phyloP scores from a whole-genome alignment of 352 stramenopile species.

The Elongisporangium anandrum region DNA sequence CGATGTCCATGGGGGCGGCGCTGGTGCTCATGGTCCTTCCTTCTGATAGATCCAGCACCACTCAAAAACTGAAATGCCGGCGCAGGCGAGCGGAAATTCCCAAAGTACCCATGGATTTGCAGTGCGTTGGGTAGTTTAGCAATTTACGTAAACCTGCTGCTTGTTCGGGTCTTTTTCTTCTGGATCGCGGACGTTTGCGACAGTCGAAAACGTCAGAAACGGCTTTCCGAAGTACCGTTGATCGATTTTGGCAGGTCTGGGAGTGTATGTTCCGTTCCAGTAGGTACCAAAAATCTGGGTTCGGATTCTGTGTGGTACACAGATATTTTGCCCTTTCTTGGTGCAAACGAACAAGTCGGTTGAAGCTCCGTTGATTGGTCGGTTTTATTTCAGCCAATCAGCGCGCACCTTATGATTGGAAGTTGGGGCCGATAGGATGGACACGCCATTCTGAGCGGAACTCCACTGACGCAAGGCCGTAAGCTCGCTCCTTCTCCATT shows the following conservation, averaged over 20 bases:
- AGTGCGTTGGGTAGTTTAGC: background rate
- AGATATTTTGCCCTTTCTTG: background rate
- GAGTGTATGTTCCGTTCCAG: background rate
- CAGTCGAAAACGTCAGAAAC: background rate
- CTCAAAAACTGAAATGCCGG: conserved; percentile 1
- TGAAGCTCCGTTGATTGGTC: background rate
- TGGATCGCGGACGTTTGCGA: background rate
- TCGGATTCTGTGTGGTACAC: background rate
- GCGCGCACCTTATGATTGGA: background rate
- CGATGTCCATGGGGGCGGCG: conserved; percentile 77
- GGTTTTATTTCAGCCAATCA: background rate
- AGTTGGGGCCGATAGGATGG: background rate
- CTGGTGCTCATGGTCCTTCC: conserved; percentile 8
- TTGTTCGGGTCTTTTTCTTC: background rate
- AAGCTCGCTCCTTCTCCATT: background rate
- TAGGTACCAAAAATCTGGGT: too few species aligned
- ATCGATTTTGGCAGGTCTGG: too few species aligned
- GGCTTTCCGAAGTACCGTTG: too few species aligned
- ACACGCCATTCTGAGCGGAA: background rate
- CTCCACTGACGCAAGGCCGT: background rate
- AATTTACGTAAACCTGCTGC: background rate
- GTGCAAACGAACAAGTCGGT: background rate
- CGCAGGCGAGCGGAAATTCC: background rate
- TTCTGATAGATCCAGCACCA: conserved; percentile 1
- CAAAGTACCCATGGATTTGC: background rate